These are phyloP conservation scores for Kregervanrija delftensis DNA, from an alignment of 805 yeast genomes.

Conservation along the genomic window DNA sequence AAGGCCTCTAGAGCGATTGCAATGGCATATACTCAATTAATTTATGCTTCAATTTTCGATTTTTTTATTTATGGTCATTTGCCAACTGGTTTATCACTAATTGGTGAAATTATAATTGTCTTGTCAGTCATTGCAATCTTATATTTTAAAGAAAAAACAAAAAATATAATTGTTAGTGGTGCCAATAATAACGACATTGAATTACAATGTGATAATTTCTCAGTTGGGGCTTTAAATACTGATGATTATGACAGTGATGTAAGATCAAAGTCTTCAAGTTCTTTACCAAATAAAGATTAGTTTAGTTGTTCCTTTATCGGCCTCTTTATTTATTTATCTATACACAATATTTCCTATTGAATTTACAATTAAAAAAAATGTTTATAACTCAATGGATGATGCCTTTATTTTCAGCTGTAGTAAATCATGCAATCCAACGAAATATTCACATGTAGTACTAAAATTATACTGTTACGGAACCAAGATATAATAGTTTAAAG, in stretches of 20 bases:
- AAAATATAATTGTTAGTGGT: background rate
- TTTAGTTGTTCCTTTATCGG: background rate
- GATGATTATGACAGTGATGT: slow-evolving; percentile 3
- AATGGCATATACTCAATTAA: slow-evolving; percentile 68
- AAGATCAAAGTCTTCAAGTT: background rate
- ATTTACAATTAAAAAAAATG: too few species aligned
- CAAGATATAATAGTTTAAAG: too few species aligned
- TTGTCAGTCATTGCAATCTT: slow-evolving; percentile 57
- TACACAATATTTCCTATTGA: too few species aligned
- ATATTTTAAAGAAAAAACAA: slow-evolving; percentile 32
- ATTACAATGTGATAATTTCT: background rate
- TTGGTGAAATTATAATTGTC: slow-evolving; percentile 65
- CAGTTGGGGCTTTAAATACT: background rate
- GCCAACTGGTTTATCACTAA: slow-evolving; percentile 61
- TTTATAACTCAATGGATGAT: too few species aligned
- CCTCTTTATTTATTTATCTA: background rate
- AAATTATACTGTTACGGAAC: too few species aligned
- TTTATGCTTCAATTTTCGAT: slow-evolving; percentile 80
- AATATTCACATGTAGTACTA: too few species aligned
- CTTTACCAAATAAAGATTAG: background rate
- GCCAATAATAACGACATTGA: background rate
- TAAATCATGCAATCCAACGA: too few species aligned
- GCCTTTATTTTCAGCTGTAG: too few species aligned
- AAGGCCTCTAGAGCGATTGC: slow-evolving; percentile 70
- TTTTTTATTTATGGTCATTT: slow-evolving; percentile 60